These are phyloP conservation scores for Lentinus tigrinus DNA, from an alignment of 768 basidiomycete species.

Conservation along the genomic window DNA sequence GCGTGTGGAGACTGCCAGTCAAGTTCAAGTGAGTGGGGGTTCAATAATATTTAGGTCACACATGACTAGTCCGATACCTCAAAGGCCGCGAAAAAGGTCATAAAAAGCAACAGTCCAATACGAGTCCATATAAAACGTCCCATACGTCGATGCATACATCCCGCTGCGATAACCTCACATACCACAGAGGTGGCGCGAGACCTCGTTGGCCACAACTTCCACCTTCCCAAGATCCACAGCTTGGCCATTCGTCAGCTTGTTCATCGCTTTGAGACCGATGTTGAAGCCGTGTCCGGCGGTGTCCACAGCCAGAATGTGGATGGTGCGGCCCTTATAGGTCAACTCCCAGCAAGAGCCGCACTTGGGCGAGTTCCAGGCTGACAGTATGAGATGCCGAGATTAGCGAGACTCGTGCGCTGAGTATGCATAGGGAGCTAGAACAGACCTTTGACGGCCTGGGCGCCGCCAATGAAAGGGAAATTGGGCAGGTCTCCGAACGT, in stretches of 20 bases:
- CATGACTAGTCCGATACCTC: no score
- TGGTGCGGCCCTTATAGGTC: slow-evolving; percentile 23
- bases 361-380: slow-evolving; percentile 27
- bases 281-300: slow-evolving; percentile 31
- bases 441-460: slow-evolving; percentile 22
- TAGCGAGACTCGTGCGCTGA: background rate
- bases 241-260: slow-evolving; percentile 37
- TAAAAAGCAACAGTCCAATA: no score
- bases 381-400: background rate
- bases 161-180: slow-evolving; percentile 31
- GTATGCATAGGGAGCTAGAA: background rate
- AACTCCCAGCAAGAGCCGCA: slow-evolving; percentile 37
- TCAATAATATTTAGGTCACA: no score
- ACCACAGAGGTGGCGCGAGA: slow-evolving; percentile 49
- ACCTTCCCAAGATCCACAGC: slow-evolving; percentile 49
- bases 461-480: slow-evolving; percentile 34
- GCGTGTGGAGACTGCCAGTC: no score
- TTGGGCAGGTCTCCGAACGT: slow-evolving; percentile 36
- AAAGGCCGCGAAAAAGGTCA: no score
- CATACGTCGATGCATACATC: no score
- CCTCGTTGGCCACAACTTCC: slow-evolving; percentile 40
- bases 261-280: slow-evolving; percentile 32
- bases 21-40: background rate
- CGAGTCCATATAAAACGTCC: no score
- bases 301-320: slow-evolving; percentile 32